phyloP scores from a whole-genome alignment of 768 basidiomycete genomes.

The Tricholoma sp. region DNA sequence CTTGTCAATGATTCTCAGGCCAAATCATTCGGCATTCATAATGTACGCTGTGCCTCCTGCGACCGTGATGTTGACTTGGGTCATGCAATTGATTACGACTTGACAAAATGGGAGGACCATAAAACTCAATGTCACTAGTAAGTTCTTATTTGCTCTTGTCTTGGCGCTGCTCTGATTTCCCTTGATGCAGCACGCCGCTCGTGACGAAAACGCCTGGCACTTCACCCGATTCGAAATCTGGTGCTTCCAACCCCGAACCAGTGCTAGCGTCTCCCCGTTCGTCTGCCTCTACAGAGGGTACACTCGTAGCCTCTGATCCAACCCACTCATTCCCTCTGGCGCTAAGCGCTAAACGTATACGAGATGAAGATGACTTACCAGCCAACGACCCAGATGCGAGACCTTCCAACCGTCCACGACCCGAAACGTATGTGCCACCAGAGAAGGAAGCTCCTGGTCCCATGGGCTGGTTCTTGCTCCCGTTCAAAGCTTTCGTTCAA shows the following conservation, averaged over 20 bases:
- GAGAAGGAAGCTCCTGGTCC: conserved; percentile 40
- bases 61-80: conserved; percentile 37
- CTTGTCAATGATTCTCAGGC: conserved; percentile 64
- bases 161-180: not conserved
- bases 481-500: conserved; percentile 58
- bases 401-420: conserved; percentile 48
- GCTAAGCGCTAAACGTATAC: conserved; percentile 42
- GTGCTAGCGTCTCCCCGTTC: conserved; percentile 20
- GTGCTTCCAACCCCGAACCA: conserved; percentile 5
- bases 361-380: conserved; percentile 23
- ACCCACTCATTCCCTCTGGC: conserved; percentile 14
- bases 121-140: conserved; percentile 41
- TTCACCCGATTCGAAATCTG: conserved; percentile 4
- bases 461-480: conserved; percentile 57
- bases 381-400: conserved; percentile 33
- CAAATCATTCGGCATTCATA: conserved; percentile 37
- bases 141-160: not conserved
- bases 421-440: conserved; percentile 38
- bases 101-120: conserved; percentile 59
- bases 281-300: conserved; percentile 31
- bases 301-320: conserved; percentile 26
- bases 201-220: conserved; percentile 4
- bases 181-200: not conserved
- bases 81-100: conserved; percentile 52
- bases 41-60: conserved; percentile 52